Conservation (phyloP, 352 stramenopile species). For the Plasmopara viticola region DNA sequence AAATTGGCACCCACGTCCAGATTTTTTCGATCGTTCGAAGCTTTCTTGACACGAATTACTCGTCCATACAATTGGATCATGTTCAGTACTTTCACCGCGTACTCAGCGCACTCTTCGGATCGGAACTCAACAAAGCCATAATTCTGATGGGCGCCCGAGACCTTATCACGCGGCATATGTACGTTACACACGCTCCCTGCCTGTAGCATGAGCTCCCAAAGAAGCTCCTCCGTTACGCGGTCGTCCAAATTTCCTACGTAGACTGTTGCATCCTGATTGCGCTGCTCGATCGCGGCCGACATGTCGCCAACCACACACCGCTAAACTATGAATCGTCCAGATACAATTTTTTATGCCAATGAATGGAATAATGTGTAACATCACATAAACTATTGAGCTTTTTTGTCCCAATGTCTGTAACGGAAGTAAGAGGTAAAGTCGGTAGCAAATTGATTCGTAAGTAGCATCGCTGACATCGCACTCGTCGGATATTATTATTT, state of each 20-base stretch:
- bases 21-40: constrained; percentile 91
- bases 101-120: constrained; percentile 95
- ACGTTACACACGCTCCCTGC: constrained; percentile 96
- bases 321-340: too few relatives aligned
- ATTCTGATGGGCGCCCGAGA: constrained; percentile 92
- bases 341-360: too few relatives aligned
- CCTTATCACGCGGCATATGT: constrained; percentile 98
- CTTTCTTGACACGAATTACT: constrained; percentile 95
- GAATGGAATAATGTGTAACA: too few relatives aligned
- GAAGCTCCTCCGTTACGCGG: constrained; percentile 91
- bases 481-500: too few relatives aligned
- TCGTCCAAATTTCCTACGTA: constrained; percentile 98
- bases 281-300: constrained; percentile 83
- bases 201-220: constrained; percentile 95
- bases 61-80: constrained; percentile 98
- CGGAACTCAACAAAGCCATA: constrained; percentile 99
- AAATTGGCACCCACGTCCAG: constrained; percentile 98
- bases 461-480: too few relatives aligned
- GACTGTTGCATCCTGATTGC: constrained; percentile 94
- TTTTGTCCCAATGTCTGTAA: too few relatives aligned
- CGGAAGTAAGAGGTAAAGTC: too few relatives aligned
- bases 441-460: too few relatives aligned
- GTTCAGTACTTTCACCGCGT: constrained; percentile 98
- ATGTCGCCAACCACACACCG: constrained; percentile 7
- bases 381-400: too few relatives aligned